phyloP scores from a whole-genome alignment of 352 stramenopile species.

The Detonula confervacea region DNA sequence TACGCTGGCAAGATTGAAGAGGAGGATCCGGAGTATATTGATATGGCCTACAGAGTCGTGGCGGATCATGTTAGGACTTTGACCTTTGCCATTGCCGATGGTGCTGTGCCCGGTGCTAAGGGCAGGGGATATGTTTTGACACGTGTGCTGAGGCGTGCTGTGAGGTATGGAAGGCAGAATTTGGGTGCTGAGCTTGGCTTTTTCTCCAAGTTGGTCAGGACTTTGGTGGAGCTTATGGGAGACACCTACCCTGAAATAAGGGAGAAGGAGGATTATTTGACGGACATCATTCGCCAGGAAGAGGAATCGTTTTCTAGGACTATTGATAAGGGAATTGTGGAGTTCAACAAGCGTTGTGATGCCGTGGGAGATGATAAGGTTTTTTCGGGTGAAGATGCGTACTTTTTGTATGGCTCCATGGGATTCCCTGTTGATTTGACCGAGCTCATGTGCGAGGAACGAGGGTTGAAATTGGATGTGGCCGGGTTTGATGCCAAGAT shows the following conservation, averaged over 20 bases:
- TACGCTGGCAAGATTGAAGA: constrained; percentile 83
- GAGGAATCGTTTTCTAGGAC: constrained; percentile 95
- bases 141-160: constrained; percentile 93
- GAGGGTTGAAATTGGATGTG: constrained; percentile 92
- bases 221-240: constrained; percentile 89
- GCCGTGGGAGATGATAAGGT: constrained; percentile 84
- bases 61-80: constrained; percentile 95
- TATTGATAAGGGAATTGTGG: constrained; percentile 91
- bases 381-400: constrained; percentile 93
- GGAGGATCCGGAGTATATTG: constrained; percentile 85
- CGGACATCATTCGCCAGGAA: constrained; percentile 95
- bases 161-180: constrained; percentile 97
- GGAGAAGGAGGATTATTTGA: constrained; percentile 90
- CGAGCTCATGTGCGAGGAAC: constrained; percentile 95
- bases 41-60: constrained; percentile 92
- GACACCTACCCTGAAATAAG: constrained; percentile 96
- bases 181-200: constrained; percentile 94
- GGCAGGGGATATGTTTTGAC: constrained; percentile 95
- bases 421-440: constrained; percentile 97
- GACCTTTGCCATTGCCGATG: constrained; percentile 93
- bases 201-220: constrained; percentile 91
- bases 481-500: constrained; percentile 94
- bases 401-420: constrained; percentile 96
- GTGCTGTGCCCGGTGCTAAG: constrained; percentile 94
- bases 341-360: constrained; percentile 87